Evolutionary conservation across 805 yeast species (phyloP).

Genomic region (Myxozyma lipomycoides): DNA sequence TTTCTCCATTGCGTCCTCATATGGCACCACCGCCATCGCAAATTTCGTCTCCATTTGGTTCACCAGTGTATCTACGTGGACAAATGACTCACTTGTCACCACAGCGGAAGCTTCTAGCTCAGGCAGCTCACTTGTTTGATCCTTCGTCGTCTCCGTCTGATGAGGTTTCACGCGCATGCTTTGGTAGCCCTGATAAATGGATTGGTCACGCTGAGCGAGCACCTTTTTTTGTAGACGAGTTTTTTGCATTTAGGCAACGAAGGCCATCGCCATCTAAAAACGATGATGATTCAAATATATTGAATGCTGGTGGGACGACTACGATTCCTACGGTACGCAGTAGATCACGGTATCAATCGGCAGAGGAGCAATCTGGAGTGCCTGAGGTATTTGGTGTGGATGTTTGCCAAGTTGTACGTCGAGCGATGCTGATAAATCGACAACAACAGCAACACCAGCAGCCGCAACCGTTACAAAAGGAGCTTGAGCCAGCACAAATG

Average conservation of each 20-base stretch:
- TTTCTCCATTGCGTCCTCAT: conserved; percentile 19
- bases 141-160: conserved; percentile 28
- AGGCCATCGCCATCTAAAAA: conserved; percentile 2
- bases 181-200: conserved; percentile 40
- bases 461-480: not conserved
- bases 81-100: conserved; percentile 20
- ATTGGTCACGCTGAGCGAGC: conserved; percentile 19
- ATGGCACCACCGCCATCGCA: not conserved
- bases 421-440: conserved; percentile 37
- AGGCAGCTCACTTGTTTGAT: conserved; percentile 20
- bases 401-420: conserved; percentile 46
- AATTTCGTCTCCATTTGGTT: conserved; percentile 17
- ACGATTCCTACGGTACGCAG: not conserved
- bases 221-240: conserved; percentile 31
- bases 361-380: not conserved
- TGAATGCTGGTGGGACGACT: not conserved
- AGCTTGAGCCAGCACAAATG: no score
- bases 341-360: not conserved
- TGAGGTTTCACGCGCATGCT: conserved; percentile 35
- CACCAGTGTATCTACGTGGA: conserved; percentile 18
- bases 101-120: conserved; percentile 21
- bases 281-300: conserved; percentile 1
- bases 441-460: conserved; percentile 4
- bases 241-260: conserved; percentile 8
- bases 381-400: conserved; percentile 58